Base-by-base conservation (phyloP, 78 protist species). In the Emiliania huxleyi region DNA sequence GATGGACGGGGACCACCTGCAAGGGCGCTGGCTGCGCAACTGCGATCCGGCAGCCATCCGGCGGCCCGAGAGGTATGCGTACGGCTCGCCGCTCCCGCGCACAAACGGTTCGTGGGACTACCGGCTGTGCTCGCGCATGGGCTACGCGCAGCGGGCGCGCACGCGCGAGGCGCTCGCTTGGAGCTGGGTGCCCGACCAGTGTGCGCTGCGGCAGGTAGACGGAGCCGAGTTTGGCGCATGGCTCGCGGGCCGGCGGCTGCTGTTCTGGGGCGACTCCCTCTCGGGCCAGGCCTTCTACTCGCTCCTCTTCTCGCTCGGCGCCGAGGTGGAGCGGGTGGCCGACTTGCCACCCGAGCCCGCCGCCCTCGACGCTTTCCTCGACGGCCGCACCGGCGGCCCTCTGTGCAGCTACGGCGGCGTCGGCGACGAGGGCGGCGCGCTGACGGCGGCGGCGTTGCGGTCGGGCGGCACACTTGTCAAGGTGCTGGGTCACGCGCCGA, bases 1-100 rank as follows among this genome's bases (percentile, higher is more conserved):
- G 44, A 73, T 73, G 83, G n/a, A 35, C n/a, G 85, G 85, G 2
- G 85, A 77, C 46, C 85, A 77, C 23, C 46, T 77, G 85, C 48
- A 2, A 1, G 85, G 85, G 33, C 48, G 46, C 19, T 77, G 85
- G 85, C 46, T 77, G 85, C 85, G 23, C 35, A 77, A 77, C 46
- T 77, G 85, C 85, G 18, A 35, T 11, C 85, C 85, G 44, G 42
- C 3, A 4, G 15, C 6, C 29, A 40, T 77, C 85, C 44, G 33
- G 21, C 85, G 46, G 33, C 85, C 85, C 18, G 46, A 40, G 19
- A 11, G 85, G 85, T 77, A 77, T 19, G 85, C 85, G 48, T 77
- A 77, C 85, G 48, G 46, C 85, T 1, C 25, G n/a, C 23, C 85
- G 44, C 85, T 77, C 3, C 49, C 49, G 8, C 46, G 85, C 35